Evolutionary conservation across 2,329 filamentous ascomycete genomes (phyloP).

Genomic region (Fulvia fulva): DNA sequence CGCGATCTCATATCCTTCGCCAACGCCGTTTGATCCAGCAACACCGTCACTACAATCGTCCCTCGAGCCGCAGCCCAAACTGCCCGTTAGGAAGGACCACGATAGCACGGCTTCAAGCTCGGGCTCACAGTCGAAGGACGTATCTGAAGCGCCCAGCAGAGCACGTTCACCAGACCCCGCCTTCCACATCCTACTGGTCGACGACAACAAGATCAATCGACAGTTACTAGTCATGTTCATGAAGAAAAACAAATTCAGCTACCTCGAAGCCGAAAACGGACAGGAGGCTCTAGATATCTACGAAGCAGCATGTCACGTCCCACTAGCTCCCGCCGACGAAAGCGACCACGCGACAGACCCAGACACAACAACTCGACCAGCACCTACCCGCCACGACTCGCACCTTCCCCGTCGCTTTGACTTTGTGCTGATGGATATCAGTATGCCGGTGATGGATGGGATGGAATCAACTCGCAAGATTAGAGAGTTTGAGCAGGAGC

Average conservation of each 20-base stretch:
- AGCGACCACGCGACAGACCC: neutral
- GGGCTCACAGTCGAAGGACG: neutral
- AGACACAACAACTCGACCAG: neutral
- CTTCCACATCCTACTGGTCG: constrained; percentile 28
- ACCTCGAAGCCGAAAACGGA: constrained; percentile 44
- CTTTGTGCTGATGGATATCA: constrained; percentile 48
- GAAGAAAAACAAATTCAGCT: constrained; percentile 34
- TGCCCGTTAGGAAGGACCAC: neutral
- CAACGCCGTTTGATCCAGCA: constrained; percentile 11
- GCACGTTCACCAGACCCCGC: constrained; percentile 5
- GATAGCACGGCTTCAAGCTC: neutral
- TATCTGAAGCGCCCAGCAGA: neutral
- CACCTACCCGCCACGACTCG: neutral
- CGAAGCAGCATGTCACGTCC: neutral
- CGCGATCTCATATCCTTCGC: constrained; percentile 17
- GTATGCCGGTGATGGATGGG: constrained; percentile 37
- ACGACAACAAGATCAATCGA: constrained; percentile 35
- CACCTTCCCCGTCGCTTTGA: constrained; percentile 7
- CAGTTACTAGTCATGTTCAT: constrained; percentile 26
- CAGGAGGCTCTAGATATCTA: constrained; percentile 41
- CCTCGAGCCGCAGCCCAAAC: neutral
- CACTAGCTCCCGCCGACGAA: neutral
- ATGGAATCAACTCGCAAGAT: constrained; percentile 30
- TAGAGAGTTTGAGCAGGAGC: constrained; percentile 25
- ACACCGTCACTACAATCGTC: constrained; percentile 1